Base-by-base conservation (phyloP, 331 rosid genomes). In the Spiraea crenata region DNA sequence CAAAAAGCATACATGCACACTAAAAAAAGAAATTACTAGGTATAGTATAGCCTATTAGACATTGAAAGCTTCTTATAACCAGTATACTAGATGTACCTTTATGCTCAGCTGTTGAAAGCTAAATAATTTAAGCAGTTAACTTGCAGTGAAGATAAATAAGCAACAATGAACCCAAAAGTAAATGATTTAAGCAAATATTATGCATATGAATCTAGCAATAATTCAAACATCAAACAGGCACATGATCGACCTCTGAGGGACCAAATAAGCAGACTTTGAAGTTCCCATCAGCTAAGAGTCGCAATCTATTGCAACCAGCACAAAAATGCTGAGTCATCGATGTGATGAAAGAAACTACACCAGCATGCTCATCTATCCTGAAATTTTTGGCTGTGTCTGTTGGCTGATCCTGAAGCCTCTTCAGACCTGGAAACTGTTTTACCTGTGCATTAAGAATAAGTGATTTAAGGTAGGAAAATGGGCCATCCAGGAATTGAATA, bases 281-380 rank as follows among this genome's bases (percentile, higher is more conserved):
- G 88, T 88, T 93, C 70, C 99, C 99, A 80, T 89, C 96, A 9
- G 99, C 99, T 79, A 90, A 83, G 56, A 93, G 81, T 58, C 99
- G 89, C 85, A 93, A 75, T 80, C 99, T 87, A 76, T 87, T 93
- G 88, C 99, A 93, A 77, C 99, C 99, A 65, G 95, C 95, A 83
- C 96, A 93, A 78, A 93, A 93, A 83, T 93, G 99, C 85, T 93
- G 88, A 25, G 99, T 85, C 99, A 93, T 90, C 49, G 97, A 90
- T 65, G 95, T 93, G 80, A 93, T 90, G 67, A 93, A 93, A 6
- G 96, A 93, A 82, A 93, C 92, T 46, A 78, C 48, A 17, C 97
- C 99, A 60, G 64, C 70, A 77, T 89, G 84, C 47, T 93, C 97
- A 41, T 90, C 99, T 77, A 93, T 70, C 65, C 79, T 71, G 75